Percentiles rank a stretch among this genome's conserved stretches.
Conservation (phyloP, 805 yeast genomes). For the Saccharomycopsis javanensis region DNA sequence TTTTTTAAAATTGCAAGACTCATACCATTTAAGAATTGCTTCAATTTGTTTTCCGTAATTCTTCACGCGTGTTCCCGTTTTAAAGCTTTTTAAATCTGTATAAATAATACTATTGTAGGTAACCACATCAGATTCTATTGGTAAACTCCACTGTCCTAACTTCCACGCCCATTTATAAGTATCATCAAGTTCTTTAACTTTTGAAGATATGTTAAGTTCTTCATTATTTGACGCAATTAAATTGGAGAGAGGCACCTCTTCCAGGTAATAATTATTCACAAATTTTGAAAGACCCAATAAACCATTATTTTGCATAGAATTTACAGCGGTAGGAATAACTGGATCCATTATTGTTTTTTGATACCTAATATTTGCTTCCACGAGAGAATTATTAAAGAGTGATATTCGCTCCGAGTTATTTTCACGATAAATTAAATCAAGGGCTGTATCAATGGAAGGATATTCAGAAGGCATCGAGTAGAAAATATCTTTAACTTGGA, state of each 20-base stretch:
- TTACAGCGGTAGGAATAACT: background rate
- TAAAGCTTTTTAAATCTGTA: conserved; percentile 33
- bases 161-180: conserved; percentile 67
- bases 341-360: background rate
- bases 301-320: conserved; percentile 41
- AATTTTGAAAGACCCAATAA: conserved; percentile 47
- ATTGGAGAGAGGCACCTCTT: background rate
- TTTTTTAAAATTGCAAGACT: background rate
- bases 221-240: background rate
- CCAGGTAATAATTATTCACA: conserved; percentile 24
- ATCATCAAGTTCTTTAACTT: conserved; percentile 11
- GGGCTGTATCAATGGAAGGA: conserved; percentile 43
- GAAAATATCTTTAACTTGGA: conserved; percentile 55
- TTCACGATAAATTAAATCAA: conserved; percentile 31
- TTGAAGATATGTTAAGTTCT: background rate
- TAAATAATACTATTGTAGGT: conserved; percentile 43
- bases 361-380: conserved; percentile 34
- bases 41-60: background rate
- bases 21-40: background rate
- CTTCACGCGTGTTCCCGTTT: background rate
- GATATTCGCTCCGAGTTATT: conserved; percentile 33
- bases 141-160: conserved; percentile 67
- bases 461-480: conserved; percentile 51
- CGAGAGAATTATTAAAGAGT: conserved; percentile 45
- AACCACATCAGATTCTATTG: conserved; percentile 31